Base-by-base conservation (phyloP, 768 basidiomycete genomes). In the Termitomyces sp. region DNA sequence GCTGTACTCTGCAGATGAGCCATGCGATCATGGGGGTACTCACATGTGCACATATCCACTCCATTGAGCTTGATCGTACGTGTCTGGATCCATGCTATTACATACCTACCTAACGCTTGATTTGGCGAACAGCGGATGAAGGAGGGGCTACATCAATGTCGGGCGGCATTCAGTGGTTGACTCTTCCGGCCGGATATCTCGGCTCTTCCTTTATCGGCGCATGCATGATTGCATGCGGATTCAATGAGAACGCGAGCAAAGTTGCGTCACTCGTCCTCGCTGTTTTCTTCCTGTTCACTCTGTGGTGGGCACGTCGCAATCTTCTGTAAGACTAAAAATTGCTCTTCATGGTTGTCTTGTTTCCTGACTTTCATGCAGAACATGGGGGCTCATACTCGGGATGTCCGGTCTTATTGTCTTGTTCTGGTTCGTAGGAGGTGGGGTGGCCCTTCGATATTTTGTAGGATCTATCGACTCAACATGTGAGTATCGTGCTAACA, bases 171-270 rank as follows among this genome's bases (percentile, higher is more conserved):
- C 73, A 80, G 20, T 89, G 86, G 81, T 68, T 93, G 22, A 93
- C 92, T 0, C 80, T 93, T 3, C 89, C 91, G 0, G 79, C 79
- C 20, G 92, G 93, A 54, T 91, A 92, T 67, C 82, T 93, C 41
- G 91, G 92, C 31, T 88, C 90, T 5, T 85, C 87, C 4, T 76
- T 96, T 64, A 91, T 96, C 50, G 94, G 94, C 23, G 94, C 91
- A 2, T 80, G 81, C 41, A 75, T 97, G 38, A 94, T 97, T 55
- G 82, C 91, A 12, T 92, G 90, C 58, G 93, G 91, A 12, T 94
- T 94, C 66, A 82, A 94, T 68, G 92, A 89, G 43, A 86, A 90
- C 59, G 94, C 94, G 3, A 89, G 86, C 72, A 96, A 96, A 66
- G 64, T 94, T 42, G 93, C 91, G 1, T 83, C 83, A 20, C 68